Evolutionary conservation across 148 eudicot genomes (phyloP), one percentile per base, ranked within the genome.

Genomic region (Camellia lanceoleosa): DNA sequence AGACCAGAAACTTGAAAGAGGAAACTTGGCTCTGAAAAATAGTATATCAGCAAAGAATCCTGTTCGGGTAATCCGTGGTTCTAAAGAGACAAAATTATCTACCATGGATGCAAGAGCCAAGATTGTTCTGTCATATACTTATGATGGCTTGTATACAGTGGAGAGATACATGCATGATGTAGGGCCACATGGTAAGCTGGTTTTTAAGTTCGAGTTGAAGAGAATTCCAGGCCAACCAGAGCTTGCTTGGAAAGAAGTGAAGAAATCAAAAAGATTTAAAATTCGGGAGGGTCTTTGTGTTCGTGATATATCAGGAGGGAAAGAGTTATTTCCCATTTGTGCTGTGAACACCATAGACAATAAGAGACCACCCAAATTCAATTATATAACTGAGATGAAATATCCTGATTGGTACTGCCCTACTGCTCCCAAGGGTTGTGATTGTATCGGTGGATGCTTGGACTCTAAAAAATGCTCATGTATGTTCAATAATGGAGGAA

Each of bases 1-100:
- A 80, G 96, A 95, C 78, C 98, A 95, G 85, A 93, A 93, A 78
- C 97, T 95, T 75, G 96, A 87, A 80, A 85, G 92, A 72, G 98
- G 94, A 58, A 95, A 95, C 79, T 78, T 95, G 60, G 96, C 97
- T 19, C 62, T 95, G 66, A 85, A 85, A 68, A 95, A 93, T 78
- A 91, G 96, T 77, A 86, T 91, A 56, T 61, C 80, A 44, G 71
- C 73, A 38, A 79, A 77, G 86, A 91, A 85, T 81, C 84, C 86
- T 1, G 94, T 95, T 30, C 88, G 98, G 82, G 98, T 95, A 38
- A 82, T 91, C n/a, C 91, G 97, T 78, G 97, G 98, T 7, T 87
- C 79, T 73, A 93, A 88, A 76, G 98, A 91, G 83, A 82, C 81
- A 10, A 92, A 89, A 60, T 15, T 82, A 30, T 67, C 82, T 12